Conservation (phyloP, 148 eudicot genomes). For the Arbutus unedo region DNA sequence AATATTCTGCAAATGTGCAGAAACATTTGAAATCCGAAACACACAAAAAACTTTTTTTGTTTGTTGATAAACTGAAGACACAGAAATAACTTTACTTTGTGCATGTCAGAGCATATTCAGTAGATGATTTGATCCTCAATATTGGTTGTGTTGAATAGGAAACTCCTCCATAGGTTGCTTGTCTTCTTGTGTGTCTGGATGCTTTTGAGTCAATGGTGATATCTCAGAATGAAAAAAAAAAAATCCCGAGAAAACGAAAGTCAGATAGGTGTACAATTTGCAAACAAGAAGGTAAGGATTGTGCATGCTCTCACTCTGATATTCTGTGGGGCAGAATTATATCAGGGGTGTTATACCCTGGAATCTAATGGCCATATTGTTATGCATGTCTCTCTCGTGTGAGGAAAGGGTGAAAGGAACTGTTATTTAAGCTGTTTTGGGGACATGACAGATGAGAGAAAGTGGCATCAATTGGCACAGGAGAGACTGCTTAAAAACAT, state of each 20-base stretch:
- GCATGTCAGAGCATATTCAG: neutral
- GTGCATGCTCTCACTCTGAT: neutral
- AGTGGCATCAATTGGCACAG: too few relatives aligned
- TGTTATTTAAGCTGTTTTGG: too few relatives aligned
- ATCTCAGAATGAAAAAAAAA: too few relatives aligned
- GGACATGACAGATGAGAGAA: too few relatives aligned
- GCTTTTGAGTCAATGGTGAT: neutral
- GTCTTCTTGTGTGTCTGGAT: neutral
- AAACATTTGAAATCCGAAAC: neutral
- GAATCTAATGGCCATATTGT: too few relatives aligned
- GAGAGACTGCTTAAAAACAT: too few relatives aligned
- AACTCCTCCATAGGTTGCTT: neutral
- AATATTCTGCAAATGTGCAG: slow-evolving; percentile 11
- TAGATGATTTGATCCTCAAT: neutral
- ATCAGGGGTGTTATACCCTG: neutral
- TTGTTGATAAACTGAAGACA: neutral
- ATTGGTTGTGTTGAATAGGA: neutral
- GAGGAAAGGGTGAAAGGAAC: too few relatives aligned
- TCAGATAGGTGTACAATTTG: too few relatives aligned
- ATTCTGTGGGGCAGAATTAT: neutral
- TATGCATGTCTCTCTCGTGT: too few relatives aligned
- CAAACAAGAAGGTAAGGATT: too few relatives aligned
- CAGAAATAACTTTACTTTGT: neutral
- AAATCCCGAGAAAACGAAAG: too few relatives aligned
- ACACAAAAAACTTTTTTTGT: neutral